These are phyloP conservation scores for Termitomyces sp. DNA, from an alignment of 1,284 basidiomycete species.

Conservation along the genomic window DNA sequence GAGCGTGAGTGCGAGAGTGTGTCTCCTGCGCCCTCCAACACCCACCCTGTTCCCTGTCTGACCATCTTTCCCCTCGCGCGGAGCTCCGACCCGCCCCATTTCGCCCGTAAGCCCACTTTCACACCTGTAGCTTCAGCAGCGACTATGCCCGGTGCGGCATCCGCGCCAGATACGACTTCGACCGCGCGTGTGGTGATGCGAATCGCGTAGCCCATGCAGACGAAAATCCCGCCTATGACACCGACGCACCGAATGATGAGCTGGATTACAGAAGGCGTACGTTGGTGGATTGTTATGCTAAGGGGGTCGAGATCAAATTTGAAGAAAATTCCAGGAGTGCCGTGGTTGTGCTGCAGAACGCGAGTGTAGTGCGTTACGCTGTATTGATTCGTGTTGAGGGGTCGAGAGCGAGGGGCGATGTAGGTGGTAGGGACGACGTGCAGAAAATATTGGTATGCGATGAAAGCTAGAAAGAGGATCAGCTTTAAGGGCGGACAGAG, in stretches of 20 bases:
- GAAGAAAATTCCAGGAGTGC: conserved; percentile 93
- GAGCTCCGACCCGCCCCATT: conserved; percentile 39
- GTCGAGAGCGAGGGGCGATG: conserved; percentile 57
- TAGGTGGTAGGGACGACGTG: conserved; percentile 95
- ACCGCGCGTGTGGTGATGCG: conserved; percentile 62
- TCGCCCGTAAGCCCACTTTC: conserved; percentile 38
- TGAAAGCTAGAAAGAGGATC: conserved; percentile 58
- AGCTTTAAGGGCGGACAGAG: background rate
- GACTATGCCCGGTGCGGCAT: conserved; percentile 52
- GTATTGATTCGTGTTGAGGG: conserved; percentile 87
- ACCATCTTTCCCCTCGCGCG: conserved; percentile 31
- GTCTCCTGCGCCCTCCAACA: conserved; percentile 21
- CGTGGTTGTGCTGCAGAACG: conserved; percentile 68
- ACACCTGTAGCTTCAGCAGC: conserved; percentile 57
- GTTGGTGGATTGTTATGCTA: conserved; percentile 78
- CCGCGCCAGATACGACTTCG: conserved; percentile 61
- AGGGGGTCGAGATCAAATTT: conserved; percentile 96
- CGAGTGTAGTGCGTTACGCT: conserved; percentile 92
- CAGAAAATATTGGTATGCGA: conserved; percentile 95
- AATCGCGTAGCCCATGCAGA: conserved; percentile 74
- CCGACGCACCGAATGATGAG: conserved; percentile 79
- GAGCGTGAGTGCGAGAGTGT: background rate
- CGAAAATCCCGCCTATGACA: conserved; percentile 78
- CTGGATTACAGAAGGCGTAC: conserved; percentile 78
- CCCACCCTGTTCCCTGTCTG: conserved; percentile 29